Percentiles rank a stretch among this genome's conserved stretches.
Evolutionary conservation across 2,329 filamentous ascomycete species (phyloP).

Genomic region (Neofusicoccum sp.): DNA sequence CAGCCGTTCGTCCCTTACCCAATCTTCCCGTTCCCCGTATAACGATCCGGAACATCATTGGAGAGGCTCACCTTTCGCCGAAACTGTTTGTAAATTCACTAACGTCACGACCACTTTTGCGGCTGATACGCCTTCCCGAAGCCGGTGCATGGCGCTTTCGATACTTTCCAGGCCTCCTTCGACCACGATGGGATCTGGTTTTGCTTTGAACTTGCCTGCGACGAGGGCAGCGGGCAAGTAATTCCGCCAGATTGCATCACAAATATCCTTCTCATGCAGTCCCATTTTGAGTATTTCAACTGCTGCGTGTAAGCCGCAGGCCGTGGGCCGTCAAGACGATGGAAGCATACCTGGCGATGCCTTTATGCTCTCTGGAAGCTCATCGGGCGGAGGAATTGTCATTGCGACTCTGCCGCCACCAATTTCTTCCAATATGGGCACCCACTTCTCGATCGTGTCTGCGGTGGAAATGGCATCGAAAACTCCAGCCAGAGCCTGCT

Average conservation of each 20-base stretch:
- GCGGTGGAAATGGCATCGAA: not conserved
- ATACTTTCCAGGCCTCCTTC: slow-evolving; percentile 29
- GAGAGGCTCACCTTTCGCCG: no score
- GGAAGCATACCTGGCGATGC: not conserved
- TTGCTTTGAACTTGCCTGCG: not conserved
- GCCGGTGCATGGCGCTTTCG: slow-evolving; percentile 29
- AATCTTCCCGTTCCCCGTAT: not conserved
- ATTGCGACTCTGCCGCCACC: not conserved
- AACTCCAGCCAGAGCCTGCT: not conserved
- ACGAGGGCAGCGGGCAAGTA: not conserved
- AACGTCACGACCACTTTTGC: slow-evolving; percentile 33
- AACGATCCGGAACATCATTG: not conserved
- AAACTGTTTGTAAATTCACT: slow-evolving; percentile 11
- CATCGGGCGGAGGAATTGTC: not conserved
- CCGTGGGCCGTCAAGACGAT: no score
- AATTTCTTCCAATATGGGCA: not conserved
- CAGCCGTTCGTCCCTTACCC: no score
- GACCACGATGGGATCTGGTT: slow-evolving; percentile 25
- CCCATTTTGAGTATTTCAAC: not conserved
- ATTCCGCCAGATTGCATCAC: not conserved
- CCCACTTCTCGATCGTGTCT: not conserved
- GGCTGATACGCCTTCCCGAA: slow-evolving; percentile 34
- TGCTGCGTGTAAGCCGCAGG: not conserved
- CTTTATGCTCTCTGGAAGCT: not conserved
- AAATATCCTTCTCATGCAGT: not conserved